Evolutionary conservation across 192 early-diverging fungal species (phyloP).

Genomic region (Backusella morwellensis): DNA sequence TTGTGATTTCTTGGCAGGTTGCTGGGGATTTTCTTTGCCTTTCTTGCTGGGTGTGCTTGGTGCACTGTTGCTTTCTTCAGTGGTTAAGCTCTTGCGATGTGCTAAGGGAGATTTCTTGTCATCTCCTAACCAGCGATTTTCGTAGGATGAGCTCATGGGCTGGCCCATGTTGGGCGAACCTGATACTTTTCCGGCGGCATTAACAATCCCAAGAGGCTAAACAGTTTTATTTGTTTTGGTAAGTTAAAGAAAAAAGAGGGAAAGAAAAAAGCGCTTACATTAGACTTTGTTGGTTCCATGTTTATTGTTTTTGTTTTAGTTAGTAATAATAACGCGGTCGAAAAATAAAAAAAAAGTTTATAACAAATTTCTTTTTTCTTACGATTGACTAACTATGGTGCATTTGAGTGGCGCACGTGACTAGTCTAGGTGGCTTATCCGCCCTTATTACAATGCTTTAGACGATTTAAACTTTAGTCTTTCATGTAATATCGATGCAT

Average conservation of each 20-base stretch:
- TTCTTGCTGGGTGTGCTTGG: not conserved
- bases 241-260: not conserved
- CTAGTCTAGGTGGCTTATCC: not conserved
- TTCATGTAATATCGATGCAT: not conserved
- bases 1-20: constrained; percentile 28
- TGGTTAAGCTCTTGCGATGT: constrained; percentile 3
- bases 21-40: not conserved
- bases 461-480: not conserved
- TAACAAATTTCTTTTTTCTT: not conserved
- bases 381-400: not conserved
- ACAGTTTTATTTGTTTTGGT: not conserved
- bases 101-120: constrained; percentile 7
- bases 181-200: constrained; percentile 1
- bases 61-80: not conserved
- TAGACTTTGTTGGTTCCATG: constrained; percentile 4
- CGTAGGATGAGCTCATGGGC: constrained; percentile 51
- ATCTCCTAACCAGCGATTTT: constrained; percentile 41
- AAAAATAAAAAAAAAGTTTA: not conserved
- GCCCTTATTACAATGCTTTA: not conserved
- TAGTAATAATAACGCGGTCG: not conserved
- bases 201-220: constrained; percentile 9
- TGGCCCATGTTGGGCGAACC: constrained; percentile 45
- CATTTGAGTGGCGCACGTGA: not conserved
- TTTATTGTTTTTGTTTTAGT: not conserved
- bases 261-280: not conserved